phyloP scores from a whole-genome alignment of 139 green algal species.

The Microglena sp. region DNA sequence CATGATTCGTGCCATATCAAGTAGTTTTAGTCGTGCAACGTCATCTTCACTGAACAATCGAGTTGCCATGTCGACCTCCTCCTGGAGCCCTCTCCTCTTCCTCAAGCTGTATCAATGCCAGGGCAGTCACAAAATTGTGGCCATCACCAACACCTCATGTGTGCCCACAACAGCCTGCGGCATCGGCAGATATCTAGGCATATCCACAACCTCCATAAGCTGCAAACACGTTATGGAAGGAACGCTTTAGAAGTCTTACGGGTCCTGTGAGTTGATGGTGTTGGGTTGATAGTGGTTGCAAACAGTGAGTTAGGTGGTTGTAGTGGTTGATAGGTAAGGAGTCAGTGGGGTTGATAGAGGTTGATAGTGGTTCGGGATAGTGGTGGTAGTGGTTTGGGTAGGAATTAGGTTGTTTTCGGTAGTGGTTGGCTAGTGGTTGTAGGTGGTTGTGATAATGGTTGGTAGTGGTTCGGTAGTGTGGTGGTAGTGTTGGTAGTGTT shows the following conservation, averaged over 20 bases:
- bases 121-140: conserved; percentile 33
- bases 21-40: conserved; percentile 16
- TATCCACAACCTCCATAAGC: conserved; percentile 58
- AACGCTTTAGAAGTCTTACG: background rate
- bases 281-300: background rate
- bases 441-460: too few species aligned
- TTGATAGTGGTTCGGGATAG: background rate
- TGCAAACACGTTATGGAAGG: conserved; percentile 10
- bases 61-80: conserved; percentile 14
- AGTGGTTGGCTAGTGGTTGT: too few species aligned
- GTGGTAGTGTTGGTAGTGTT: too few species aligned
- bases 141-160: conserved; percentile 30
- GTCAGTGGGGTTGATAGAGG: background rate
- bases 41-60: background rate
- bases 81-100: conserved; percentile 24
- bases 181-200: conserved; percentile 54
- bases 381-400: background rate
- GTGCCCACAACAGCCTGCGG: conserved; percentile 18
- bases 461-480: too few species aligned
- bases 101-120: conserved; percentile 53
- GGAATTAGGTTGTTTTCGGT: too few species aligned
- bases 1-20: conserved; percentile 37
- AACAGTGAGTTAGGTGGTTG: background rate
- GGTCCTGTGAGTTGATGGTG: background rate
- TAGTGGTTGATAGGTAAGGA: background rate